Conservation (phyloP, 768 basidiomycete genomes). For the Peribolospora kevripleyi region DNA sequence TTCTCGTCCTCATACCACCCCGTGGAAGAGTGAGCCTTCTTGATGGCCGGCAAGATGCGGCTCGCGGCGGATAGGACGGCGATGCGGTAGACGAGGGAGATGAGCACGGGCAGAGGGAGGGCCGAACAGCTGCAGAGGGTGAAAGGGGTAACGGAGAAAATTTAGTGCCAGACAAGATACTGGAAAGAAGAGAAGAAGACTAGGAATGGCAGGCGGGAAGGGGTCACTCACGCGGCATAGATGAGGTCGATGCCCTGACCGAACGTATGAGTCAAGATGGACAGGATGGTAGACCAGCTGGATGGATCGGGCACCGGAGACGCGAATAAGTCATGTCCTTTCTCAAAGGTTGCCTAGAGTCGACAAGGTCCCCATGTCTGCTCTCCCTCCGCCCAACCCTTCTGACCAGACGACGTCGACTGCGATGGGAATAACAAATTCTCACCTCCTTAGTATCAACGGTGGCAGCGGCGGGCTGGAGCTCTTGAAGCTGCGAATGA, state of each 20-base stretch:
- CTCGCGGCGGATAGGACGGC: slow-evolving; percentile 13
- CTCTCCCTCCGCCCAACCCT: too few relatives aligned
- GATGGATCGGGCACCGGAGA: too few relatives aligned
- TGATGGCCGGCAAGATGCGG: slow-evolving; percentile 11
- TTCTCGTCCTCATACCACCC: slow-evolving; percentile 5
- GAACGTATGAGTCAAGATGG: slow-evolving; percentile 10
- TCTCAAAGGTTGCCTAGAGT: too few relatives aligned
- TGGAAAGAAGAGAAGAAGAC: too few relatives aligned
- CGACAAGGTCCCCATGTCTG: too few relatives aligned
- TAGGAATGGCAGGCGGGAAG: neutral
- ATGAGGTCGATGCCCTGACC: slow-evolving; percentile 15
- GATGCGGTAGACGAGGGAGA: slow-evolving; percentile 7
- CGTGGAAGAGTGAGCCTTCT: neutral
- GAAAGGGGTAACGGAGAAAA: too few relatives aligned
- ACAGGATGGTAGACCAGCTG: slow-evolving; percentile 2
- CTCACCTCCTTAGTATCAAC: too few relatives aligned
- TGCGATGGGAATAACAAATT: too few relatives aligned
- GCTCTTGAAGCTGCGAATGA: too few relatives aligned
- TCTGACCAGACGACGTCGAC: too few relatives aligned
- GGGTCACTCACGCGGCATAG: slow-evolving; percentile 7
- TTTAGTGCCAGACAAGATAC: neutral
- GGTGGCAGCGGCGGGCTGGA: too few relatives aligned
- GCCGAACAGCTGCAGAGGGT: slow-evolving; percentile 8
- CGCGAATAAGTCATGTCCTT: too few relatives aligned
- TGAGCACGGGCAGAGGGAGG: slow-evolving; percentile 14